A percentile compares a stretch with the other conserved stretches of the same genome.
phyloP scores from a whole-genome alignment of 2,329 filamentous ascomycete species.

The Colletotrichum graminicola region DNA sequence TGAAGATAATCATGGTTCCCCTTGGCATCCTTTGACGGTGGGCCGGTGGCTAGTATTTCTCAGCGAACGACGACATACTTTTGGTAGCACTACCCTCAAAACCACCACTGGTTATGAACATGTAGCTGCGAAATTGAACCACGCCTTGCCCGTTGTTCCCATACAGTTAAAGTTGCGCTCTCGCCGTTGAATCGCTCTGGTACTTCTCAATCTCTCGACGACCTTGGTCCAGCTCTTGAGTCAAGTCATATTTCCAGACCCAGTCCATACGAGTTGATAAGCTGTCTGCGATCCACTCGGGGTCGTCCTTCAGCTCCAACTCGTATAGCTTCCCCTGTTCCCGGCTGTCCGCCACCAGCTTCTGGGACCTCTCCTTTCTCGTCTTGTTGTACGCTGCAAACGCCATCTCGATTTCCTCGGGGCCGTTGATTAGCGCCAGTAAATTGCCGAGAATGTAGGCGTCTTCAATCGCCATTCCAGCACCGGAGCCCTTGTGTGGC shows the following conservation, averaged over 20 bases:
- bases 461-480: conserved; percentile 46
- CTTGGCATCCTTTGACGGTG: neutral
- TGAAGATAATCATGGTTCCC: neutral
- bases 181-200: neutral
- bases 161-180: conserved; percentile 10
- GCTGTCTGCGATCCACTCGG: conserved; percentile 25
- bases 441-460: conserved; percentile 44
- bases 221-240: conserved; percentile 24
- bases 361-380: conserved; percentile 25
- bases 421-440: conserved; percentile 2
- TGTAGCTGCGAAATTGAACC: neutral
- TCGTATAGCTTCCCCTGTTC: conserved; percentile 33
- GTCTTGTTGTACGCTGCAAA: conserved; percentile 41
- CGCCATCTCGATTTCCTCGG: conserved; percentile 34
- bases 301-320: conserved; percentile 32
- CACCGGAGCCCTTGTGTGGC: conserved; percentile 46
- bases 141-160: neutral
- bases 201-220: conserved; percentile 17
- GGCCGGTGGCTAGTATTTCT: neutral
- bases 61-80: neutral
- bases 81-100: neutral
- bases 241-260: conserved; percentile 37
- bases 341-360: conserved; percentile 27
- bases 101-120: neutral
- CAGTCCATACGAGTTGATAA: conserved; percentile 32